These are phyloP conservation scores for Mixia osmundae DNA, from an alignment of 1,284 basidiomycete genomes.

Conservation along the genomic window DNA sequence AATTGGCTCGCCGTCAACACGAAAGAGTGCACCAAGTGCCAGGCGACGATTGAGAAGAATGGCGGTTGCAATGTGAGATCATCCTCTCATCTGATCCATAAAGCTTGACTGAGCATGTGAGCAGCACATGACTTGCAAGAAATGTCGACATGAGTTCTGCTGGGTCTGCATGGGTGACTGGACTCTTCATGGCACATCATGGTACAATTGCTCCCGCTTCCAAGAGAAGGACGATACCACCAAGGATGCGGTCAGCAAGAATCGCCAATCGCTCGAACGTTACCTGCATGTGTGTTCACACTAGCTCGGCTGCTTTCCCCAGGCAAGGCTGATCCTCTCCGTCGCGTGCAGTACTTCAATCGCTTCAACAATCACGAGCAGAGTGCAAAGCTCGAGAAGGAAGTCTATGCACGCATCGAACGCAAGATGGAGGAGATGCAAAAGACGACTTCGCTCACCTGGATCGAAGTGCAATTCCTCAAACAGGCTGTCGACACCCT, in stretches of 20 bases:
- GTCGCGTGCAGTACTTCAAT: slow-evolving; percentile 56
- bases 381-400: slow-evolving; percentile 78
- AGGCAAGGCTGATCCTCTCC: neutral
- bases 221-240: slow-evolving; percentile 72
- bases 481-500: slow-evolving; percentile 69
- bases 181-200: slow-evolving; percentile 90
- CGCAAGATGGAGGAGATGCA: slow-evolving; percentile 99
- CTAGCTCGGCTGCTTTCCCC: neutral
- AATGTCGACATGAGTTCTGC: slow-evolving; percentile 71
- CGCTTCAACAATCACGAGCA: slow-evolving; percentile 98
- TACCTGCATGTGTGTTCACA: slow-evolving; percentile 67
- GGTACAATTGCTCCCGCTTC: slow-evolving; percentile 95
- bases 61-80: slow-evolving; percentile 68
- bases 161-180: slow-evolving; percentile 57
- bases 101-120: slow-evolving; percentile 1
- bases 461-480: slow-evolving; percentile 99
- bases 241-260: slow-evolving; percentile 56
- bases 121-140: slow-evolving; percentile 98
- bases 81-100: neutral
- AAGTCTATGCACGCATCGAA: slow-evolving; percentile 82
- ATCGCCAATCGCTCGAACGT: slow-evolving; percentile 68
- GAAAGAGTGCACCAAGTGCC: slow-evolving; percentile 86
- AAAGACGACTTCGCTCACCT: slow-evolving; percentile 63
- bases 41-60: slow-evolving; percentile 97
- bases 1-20: slow-evolving; percentile 99